Evolutionary conservation across 2,329 filamentous ascomycete genomes (phyloP), one percentile per base, ranked within the genome.

Genomic region (Aspergillus chevalieri): DNA sequence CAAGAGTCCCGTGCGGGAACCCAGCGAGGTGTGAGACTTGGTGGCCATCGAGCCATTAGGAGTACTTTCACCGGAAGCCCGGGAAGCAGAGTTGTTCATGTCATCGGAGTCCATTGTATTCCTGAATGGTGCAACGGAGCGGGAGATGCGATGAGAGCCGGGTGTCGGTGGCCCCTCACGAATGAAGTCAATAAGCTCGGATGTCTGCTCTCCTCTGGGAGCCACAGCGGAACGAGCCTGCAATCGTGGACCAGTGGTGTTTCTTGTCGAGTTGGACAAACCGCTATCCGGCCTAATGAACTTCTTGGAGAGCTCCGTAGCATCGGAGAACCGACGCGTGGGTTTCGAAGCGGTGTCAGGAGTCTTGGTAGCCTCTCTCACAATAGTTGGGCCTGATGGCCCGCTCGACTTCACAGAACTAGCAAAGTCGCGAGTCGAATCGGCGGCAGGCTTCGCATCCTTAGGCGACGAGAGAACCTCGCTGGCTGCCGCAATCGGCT

Each of bases 131-230:
- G 90, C 89, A 10, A 93, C 84, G n/a, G 81, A 82, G 15, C 87
- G 84, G 39, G 89, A 86, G 53, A 94, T 93, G 21, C 88, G 83
- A 51, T 83, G 87, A 54, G 80, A 80, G 22, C 78, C 77, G 42
- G 73, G 65, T 52, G 74, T 78, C 0, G 87, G 85, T 3, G 90
- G 90, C 1, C 91, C 92, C 64, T 89, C 85, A 43, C 91, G 85
- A 56, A 98, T 94, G 67, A 98, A 97, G 65, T 97, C 91, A 57
- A 96, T 95, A 50, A 98, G 74, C 52, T 96, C 93, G 10, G 88
- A 87, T 49, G 85, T 94, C 56, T 85, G 84, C 46, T 82, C 82
- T 46, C 76, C 78, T 50, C 73, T 74, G 45, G 83, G 78, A 14
- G 83, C 78, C 39, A 78, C 76, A 34, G 88, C 82, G 53, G 89